Base-by-base conservation (phyloP, 495 filamentous ascomycete species). In the Penicillium paradoxum region DNA sequence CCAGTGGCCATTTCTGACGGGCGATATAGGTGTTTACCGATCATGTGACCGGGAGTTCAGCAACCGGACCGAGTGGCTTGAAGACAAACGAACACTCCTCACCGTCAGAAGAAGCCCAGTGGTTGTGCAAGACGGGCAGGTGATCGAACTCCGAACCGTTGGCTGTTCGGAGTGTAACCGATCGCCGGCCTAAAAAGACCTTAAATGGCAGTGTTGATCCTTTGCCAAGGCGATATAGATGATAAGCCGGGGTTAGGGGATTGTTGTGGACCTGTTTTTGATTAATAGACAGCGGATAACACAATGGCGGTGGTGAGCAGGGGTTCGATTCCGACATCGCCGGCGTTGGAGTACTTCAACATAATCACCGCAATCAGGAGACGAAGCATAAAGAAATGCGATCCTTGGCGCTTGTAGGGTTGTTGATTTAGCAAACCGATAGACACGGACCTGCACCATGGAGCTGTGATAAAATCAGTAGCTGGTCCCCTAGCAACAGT, bases 41-140 rank as follows among this genome's bases (percentile, higher is more conserved):
- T 64, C 59, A 64, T 45, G 49, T 64, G 59, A 64, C 49, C 59
- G 59, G 62, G 41, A 40, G 59, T 19, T 39, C 8, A 15, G 27
- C 54, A 47, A 54, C 56, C 39, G 51, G 51, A 42, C 54, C 56
- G 62, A 27, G 55, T 63, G 53, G 56, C 56, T 57, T 62, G 39
- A 54, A 58, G 43, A 40, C 49, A 56, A 62, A 56, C 50, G 39
- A 40, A 10, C 32, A 46, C 51, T 22, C 49, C 45, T 45, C 44
- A 7, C 30, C 48, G 4, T 50, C n/a, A 58, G 37, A 48, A 25
- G 1, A 15, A 18, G 40, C 11, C 13, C 10, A 21, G 14, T 21
- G 18, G 19, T 27, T 36, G 41, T 54, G 45, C 56, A 41, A 54
- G 34, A 30, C 43, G 25, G 37, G 42, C 37, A 44, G 39, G 40